Base-by-base conservation (phyloP, 2,329 filamentous ascomycete species). In the Phyllosticta citriasiana region DNA sequence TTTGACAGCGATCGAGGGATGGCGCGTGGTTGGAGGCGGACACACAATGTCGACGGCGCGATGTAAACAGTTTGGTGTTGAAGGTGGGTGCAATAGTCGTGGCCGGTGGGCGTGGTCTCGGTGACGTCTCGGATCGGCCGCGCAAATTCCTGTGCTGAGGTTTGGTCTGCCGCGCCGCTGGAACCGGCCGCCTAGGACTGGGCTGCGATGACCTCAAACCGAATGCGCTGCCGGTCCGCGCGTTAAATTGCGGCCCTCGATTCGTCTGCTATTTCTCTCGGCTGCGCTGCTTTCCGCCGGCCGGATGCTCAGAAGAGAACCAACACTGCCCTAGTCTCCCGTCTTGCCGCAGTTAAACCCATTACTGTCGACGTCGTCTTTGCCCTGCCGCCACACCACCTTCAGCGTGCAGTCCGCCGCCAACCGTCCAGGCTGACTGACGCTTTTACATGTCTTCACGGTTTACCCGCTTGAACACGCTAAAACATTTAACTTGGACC, bases 21-120 rank as follows among this genome's bases (percentile, higher is more conserved):
- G 35, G 35, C 35, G 35, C 35, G 14, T 47, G 35, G 35, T n/a
- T 16, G 35, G 14, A 14, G 2, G 35, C 35, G 35, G 35, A 47
- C 16, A 47, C 40, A 47, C 40, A 68, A 64, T 60, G 64, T 60
- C n/a, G 65, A 65, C 62, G 69, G 51, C 59, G 68, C 63, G 22
- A n/a, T 47, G 40, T 47, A n/a, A 47, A 47, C 40, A 47, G 40
- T 47, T n/a, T 47, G 16, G 40, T 61, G 58, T 57, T 30, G 57
- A 35, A 9, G 30, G 27, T 30, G 27, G 27, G 27, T 8, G 57
- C 5, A 14, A 59, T 55, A 30, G 52, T 30, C 24, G 19, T 30
- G 55, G 55, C 26, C 24, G 52, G 16, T n/a, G 16, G 12, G 35
- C 40, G 7, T 2, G 40, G 3, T 16, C 40, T 47, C 40, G 40